A percentile compares a stretch with the other conserved stretches of the same genome.
These are phyloP conservation scores for Boletus reticulatus DNA, from an alignment of 768 basidiomycete genomes.

Conservation along the genomic window DNA sequence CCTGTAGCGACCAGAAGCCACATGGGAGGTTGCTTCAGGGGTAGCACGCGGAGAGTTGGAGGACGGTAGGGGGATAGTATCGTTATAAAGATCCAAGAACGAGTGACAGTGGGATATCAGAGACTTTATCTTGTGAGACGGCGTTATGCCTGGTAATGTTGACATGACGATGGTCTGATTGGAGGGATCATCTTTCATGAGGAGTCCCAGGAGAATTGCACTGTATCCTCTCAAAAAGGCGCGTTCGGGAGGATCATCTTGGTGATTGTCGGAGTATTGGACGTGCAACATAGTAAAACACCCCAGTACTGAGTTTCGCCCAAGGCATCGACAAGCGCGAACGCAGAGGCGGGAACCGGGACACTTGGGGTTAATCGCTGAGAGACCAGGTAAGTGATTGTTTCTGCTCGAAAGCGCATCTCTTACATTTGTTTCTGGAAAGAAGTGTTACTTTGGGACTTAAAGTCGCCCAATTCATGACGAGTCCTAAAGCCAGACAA, in stretches of 20 bases:
- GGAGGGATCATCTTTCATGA: constrained; percentile 34
- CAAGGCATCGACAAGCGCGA: constrained; percentile 50
- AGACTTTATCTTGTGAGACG: constrained; percentile 13
- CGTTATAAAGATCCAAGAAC: constrained; percentile 42
- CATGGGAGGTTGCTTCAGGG: constrained; percentile 5
- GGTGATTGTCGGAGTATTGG: constrained; percentile 28
- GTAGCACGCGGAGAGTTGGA: constrained; percentile 6
- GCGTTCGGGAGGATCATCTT: constrained; percentile 33
- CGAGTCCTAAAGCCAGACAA: constrained; percentile 70
- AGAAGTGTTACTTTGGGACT: constrained; percentile 46
- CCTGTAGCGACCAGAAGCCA: constrained; percentile 1
- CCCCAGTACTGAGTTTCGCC: constrained; percentile 44
- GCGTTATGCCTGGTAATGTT: constrained; percentile 35
- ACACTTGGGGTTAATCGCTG: constrained; percentile 56
- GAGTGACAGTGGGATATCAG: constrained; percentile 38
- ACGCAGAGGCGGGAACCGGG: constrained; percentile 47
- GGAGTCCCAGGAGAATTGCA: constrained; percentile 66
- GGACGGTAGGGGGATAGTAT: constrained; percentile 28
- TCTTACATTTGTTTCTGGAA: constrained; percentile 51
- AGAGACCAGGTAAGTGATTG: not conserved
- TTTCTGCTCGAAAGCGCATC: not conserved
- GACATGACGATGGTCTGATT: constrained; percentile 35
- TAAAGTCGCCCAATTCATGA: constrained; percentile 73
- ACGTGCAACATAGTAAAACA: constrained; percentile 51
- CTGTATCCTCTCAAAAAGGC: constrained; percentile 70